Evolutionary conservation across 73 alveolate species (phyloP), one percentile per base, ranked within the genome.

Genomic region (Breviolum minutum): DNA sequence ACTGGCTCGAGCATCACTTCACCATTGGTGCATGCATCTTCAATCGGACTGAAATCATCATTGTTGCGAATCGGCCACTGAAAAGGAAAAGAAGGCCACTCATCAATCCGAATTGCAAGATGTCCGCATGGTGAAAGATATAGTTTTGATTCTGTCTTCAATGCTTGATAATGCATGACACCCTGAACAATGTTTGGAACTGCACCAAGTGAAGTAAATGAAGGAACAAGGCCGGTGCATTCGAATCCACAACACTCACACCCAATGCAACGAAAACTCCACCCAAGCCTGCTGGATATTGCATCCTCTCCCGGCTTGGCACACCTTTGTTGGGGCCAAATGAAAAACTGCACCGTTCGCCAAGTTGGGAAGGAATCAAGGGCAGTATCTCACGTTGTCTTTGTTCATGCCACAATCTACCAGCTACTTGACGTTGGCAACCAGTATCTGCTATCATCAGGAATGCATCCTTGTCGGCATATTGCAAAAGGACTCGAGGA

Each of bases 401-500:
- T 13, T 8, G 32, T 6, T 7, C 76, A 48, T 89, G 96, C 96
- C 96, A 89, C 5, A 7, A 17, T 4, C 16, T 10, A 13, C 96
- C 96, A 5, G 96, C 96, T 17, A 89, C 96, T 8, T 89, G 96
- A 2, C 96, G 32, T 60, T 89, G 96, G 17, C 96, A 89, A 0
- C 96, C 96, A 4, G 96, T 89, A 60, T 90, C 97, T 0, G 87
- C 97, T 11, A 90, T 90, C 64, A 90, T 73, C 29, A 30, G 9
- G 1, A 70, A 66, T 0, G 63, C 61, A 6, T 16, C 71, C 5
- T 62, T 16, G 14, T 16, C 24, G 27, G 22, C 19, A 6, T 12
- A 8, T 73, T 88, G 95, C 48, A 69, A 26, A 0, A 68, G 70
- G 61, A 69, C 12, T 2, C 13, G 27, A n/a, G 86, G 95, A 13